Evolutionary conservation across 2,329 filamentous ascomycete genomes (phyloP), one percentile per base, ranked within the genome.

Genomic region (Nectriaceae sp.): DNA sequence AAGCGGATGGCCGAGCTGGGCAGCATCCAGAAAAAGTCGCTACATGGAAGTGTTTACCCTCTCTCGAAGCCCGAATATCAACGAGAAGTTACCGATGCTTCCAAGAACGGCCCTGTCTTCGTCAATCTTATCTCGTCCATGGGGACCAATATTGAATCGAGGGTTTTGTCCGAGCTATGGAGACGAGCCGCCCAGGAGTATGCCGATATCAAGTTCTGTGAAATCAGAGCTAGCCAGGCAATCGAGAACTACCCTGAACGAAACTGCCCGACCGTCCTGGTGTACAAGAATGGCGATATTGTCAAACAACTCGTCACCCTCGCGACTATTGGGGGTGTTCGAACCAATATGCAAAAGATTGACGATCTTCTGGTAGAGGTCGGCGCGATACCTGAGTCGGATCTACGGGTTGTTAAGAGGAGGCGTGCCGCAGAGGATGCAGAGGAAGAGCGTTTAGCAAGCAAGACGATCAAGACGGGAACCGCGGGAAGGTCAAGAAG

Each of bases 191-290:
- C 94, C 1, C 74, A 72, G 50, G 90, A 93, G 63, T 99, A 91
- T 65, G 90, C 91, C 18, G 93, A 99, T 56, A 77, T 99, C 69
- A 99, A 99, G 73, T 99, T 99, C 71, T 97, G 93, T 69, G 90
- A 97, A 73, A 97, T 99, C 59, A 83, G 87, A 59, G 94, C 87
- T 5, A 86, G 90, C 65, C 84, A 97, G 73, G 96, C 94, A 49
- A 97, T 99, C 60, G 94, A 97, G 68, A 90, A 90, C 35, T 99
- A 99, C 69, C 94, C 94, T 2, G 94, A 97, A 63, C 81, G 82
- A 48, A 99, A 99, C 68, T 96, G 91, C 49, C 94, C 94, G 2
- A 99, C 94, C 0, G 90, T 99, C 29, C 67, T 99, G 54, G 82
- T 96, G 0, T 99, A 99, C 72, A 88, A 87, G 66, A 90, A 96